These are phyloP conservation scores for Paramecium tetraurelia DNA, from an alignment of 73 alveolate genomes.

Conservation along the genomic window DNA sequence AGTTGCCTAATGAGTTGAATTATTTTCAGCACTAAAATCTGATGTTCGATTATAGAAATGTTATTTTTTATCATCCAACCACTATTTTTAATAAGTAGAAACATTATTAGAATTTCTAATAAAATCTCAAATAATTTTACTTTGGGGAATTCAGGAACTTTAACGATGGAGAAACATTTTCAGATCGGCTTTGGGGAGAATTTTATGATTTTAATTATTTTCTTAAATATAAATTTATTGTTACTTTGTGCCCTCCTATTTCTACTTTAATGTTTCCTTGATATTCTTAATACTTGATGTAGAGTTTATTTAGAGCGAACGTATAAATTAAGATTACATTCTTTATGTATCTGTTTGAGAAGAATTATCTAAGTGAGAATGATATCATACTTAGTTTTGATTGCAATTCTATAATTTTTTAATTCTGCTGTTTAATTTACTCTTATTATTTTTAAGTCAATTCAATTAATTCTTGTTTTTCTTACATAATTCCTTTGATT, in stretches of 20 bases:
- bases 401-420: neutral
- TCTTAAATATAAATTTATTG: neutral
- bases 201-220: neutral
- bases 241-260: neutral
- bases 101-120: neutral
- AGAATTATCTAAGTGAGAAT: neutral
- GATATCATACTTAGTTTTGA: neutral
- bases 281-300: neutral
- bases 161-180: neutral
- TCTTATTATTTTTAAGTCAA: neutral
- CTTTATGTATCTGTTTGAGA: neutral
- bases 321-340: neutral
- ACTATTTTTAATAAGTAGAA: neutral
- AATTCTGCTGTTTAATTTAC: neutral
- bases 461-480: neutral
- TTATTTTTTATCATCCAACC: neutral
- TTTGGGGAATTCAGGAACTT: conserved; percentile 22
- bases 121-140: neutral
- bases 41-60: neutral
- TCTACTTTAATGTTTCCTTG: neutral
- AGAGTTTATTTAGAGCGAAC: neutral
- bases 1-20: neutral
- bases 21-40: neutral
- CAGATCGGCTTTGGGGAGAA: conserved; percentile 13
- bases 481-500: neutral